Percentiles rank a stretch among this genome's conserved stretches.
Conservation (phyloP, 345 rosid genomes). For the Erysimum cheiranthoides region DNA sequence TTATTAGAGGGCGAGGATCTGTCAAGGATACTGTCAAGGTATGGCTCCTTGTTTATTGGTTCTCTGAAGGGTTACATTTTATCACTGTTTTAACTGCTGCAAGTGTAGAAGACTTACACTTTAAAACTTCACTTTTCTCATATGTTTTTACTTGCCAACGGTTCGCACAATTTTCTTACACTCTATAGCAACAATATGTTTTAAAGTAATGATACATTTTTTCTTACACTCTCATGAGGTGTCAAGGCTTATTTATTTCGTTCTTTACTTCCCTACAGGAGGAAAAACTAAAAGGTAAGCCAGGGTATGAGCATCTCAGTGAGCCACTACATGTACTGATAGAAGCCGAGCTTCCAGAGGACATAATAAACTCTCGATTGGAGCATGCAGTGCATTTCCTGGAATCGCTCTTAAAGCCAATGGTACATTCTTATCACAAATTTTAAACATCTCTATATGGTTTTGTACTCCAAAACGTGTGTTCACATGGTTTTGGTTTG, state of each 20-base stretch:
- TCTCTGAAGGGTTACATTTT: neutral
- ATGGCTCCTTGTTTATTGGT: constrained; percentile 20
- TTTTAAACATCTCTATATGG: neutral
- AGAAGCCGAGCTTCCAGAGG: constrained; percentile 94
- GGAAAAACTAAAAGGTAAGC: constrained; percentile 90
- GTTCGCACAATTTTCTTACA: neutral
- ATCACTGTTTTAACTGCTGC: neutral
- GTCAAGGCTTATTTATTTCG: constrained; percentile 19
- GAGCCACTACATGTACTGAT: constrained; percentile 87
- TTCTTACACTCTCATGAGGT: neutral
- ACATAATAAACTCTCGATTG: constrained; percentile 68
- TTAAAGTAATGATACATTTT: neutral
- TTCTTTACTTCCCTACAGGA: constrained; percentile 52
- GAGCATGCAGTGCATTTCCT: constrained; percentile 76
- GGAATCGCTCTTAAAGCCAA: constrained; percentile 83
- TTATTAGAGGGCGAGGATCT: constrained; percentile 91
- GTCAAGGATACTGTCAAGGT: constrained; percentile 91
- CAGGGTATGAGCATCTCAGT: constrained; percentile 91
- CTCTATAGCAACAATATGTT: neutral
- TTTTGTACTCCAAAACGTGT: constrained; percentile 3
- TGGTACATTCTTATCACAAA: constrained; percentile 54
- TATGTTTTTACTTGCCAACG: neutral
- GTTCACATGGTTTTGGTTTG: constrained; percentile 19
- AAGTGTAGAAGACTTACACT: neutral
- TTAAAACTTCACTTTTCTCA: constrained; percentile 21